These are phyloP conservation scores for Yarrowia alimentaria DNA, from an alignment of 805 yeast species.

Conservation along the genomic window DNA sequence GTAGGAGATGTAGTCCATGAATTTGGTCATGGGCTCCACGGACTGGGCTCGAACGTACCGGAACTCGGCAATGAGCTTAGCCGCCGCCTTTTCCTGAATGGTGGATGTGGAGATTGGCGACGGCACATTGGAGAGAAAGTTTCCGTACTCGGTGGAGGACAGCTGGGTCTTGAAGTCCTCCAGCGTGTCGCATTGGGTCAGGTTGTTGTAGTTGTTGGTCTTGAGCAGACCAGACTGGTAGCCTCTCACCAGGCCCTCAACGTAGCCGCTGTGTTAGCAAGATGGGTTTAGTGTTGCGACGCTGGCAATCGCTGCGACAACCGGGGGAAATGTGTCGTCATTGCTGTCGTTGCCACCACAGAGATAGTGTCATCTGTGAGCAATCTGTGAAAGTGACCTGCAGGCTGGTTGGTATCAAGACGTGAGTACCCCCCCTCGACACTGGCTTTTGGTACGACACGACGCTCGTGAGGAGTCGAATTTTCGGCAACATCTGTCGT, in stretches of 20 bases:
- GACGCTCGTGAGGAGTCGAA: too few species aligned
- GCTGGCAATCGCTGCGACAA: neutral
- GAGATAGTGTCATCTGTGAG: too few species aligned
- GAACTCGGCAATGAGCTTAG: conserved; percentile 77
- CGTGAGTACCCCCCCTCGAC: too few species aligned
- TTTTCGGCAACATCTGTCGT: too few species aligned
- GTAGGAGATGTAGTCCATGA: conserved; percentile 89
- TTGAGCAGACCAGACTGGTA: conserved; percentile 80
- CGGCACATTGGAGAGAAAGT: conserved; percentile 77
- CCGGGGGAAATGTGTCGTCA: too few species aligned
- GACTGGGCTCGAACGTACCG: conserved; percentile 82
- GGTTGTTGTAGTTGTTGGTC: conserved; percentile 77
- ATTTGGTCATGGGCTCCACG: conserved; percentile 71
- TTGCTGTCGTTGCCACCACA: neutral
- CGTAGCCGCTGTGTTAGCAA: conserved; percentile 56
- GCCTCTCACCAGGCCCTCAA: conserved; percentile 95
- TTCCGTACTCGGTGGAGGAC: conserved; percentile 94
- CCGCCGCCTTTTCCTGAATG: conserved; percentile 76
- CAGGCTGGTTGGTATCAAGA: too few species aligned
- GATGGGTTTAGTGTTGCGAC: neutral
- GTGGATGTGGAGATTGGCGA: conserved; percentile 80
- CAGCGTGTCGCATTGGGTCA: conserved; percentile 92
- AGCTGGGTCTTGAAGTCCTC: conserved; percentile 93
- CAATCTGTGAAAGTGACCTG: too few species aligned
- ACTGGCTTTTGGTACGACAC: too few species aligned